Base-by-base conservation (phyloP, 345 rosid genomes). In the Odontarrhena argentea region DNA sequence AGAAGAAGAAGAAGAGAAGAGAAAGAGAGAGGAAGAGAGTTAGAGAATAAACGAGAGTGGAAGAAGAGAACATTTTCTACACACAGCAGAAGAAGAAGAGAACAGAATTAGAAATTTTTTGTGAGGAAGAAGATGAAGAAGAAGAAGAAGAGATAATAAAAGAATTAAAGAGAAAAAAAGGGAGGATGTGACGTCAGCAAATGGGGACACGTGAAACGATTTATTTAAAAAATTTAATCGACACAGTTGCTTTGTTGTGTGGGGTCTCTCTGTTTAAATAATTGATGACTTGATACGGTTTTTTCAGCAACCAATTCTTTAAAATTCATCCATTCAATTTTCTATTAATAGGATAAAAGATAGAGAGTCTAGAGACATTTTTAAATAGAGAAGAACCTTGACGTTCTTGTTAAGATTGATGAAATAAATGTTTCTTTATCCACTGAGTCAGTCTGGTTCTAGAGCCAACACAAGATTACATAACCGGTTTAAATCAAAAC, bases 1-100 rank as follows among this genome's bases (percentile, higher is more conserved):
- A 78, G 13, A 82, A 45, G 28, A 82, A 60, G 34, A 85, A 74
- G 71, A 78, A 76, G 51, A 81, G 38, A 9, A 83, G 68, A 43
- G 85, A 77, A 1, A 87, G 66, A 7, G 96, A 85, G 50, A 86
- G 63, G 69, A 86, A 72, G 9, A 91, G 84, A 14, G 84, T 45
- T 8, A 82, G 69, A 14, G 87, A 78, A 68, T 74, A 79, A 9
- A 78, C 47, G 18, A 83, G 40, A 0, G 89, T 86, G 7, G 87
- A 69, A 0, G 92, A 83, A 13, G 89, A 83, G 32, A 77, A 64
- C 95, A 89, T 87, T 32, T 28, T 28, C 35, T 68, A 65, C 57
- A 67, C 37, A 25, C 8, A 43, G 32, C 9, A 26, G 48, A 6
- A 13, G 54, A 61, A 28, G 32, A 14, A 40, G 36, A 54, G 4